These are phyloP conservation scores for Catharanthus roseus DNA, from an alignment of 257 asterid genomes.

Conservation along the genomic window DNA sequence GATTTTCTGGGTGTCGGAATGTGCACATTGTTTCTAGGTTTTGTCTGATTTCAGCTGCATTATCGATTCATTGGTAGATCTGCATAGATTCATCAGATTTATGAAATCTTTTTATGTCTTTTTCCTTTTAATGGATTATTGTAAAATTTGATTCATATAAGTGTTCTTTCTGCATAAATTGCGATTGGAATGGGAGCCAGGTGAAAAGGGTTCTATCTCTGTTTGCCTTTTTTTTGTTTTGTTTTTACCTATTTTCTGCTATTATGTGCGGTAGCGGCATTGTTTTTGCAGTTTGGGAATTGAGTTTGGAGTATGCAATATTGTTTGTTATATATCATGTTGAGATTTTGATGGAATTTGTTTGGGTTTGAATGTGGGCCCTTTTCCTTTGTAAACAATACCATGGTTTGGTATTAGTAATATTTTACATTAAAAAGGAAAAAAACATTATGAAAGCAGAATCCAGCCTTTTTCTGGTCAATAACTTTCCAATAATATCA, in stretches of 20 bases:
- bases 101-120: neutral
- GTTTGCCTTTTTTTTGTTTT: neutral
- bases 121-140: no score
- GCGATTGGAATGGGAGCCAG: no score
- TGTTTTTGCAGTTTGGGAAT: neutral
- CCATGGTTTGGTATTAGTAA: no score
- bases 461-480: no score
- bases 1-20: neutral
- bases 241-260: no score
- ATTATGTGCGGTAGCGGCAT: neutral
- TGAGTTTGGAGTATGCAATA: neutral
- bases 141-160: neutral
- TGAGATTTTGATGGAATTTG: conserved; percentile 2
- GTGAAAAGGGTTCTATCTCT: neutral
- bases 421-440: no score
- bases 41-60: neutral
- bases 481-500: no score
- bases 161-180: neutral
- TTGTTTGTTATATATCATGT: no score
- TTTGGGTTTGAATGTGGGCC: neutral
- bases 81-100: neutral
- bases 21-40: neutral
- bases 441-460: no score
- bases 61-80: conserved; percentile 1
- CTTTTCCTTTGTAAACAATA: neutral